Evolutionary conservation across 2,329 filamentous ascomycete genomes (phyloP).

Genomic region (Capronia coronata): DNA sequence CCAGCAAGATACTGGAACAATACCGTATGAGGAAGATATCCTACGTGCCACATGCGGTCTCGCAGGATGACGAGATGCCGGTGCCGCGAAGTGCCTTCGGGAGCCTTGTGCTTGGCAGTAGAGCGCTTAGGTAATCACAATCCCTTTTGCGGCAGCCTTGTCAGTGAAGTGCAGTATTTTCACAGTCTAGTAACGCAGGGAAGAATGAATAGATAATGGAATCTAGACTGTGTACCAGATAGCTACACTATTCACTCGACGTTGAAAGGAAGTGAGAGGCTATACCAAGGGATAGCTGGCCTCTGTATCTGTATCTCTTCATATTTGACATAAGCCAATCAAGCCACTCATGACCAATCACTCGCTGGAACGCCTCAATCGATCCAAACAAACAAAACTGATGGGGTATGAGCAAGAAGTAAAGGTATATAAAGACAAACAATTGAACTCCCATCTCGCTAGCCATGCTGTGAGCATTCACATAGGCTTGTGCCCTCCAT

Average conservation of each 20-base stretch:
- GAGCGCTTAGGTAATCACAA: not conserved
- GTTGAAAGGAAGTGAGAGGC: no score
- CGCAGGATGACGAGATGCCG: not conserved
- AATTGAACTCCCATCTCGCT: not conserved
- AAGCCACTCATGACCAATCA: not conserved
- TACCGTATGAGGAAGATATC: not conserved
- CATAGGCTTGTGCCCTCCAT: slow-evolving; percentile 7
- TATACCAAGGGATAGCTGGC: no score
- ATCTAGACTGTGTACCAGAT: no score
- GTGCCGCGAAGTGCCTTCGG: no score
- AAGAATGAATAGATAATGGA: no score
- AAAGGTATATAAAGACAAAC: slow-evolving; percentile 1
- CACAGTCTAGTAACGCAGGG: no score
- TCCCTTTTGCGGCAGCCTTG: not conserved
- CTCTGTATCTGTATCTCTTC: no score
- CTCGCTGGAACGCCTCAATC: slow-evolving; percentile 2
- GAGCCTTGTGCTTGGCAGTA: not conserved
- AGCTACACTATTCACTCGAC: no score
- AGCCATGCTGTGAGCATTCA: not conserved
- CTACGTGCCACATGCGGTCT: not conserved
- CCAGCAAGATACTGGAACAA: no score
- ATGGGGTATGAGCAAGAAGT: slow-evolving; percentile 3
- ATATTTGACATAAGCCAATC: not conserved
- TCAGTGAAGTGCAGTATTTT: not conserved
- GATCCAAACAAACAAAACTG: not conserved